Base-by-base conservation (phyloP, 805 yeast species). In the Hanseniaspora nectarophila region DNA sequence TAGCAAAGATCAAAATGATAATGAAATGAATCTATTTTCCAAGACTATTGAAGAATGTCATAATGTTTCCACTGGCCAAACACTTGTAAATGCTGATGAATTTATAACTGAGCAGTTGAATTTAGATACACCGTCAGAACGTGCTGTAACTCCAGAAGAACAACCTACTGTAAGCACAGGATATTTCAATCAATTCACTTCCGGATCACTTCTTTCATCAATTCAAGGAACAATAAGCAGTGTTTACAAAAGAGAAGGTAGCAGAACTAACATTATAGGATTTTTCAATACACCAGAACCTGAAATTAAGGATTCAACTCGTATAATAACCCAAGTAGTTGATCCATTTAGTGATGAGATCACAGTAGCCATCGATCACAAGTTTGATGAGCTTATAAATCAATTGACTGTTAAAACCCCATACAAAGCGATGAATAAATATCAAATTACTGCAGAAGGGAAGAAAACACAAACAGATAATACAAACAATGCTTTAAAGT, bases 221-320 rank as follows among this genome's bases (percentile, higher is more conserved):
- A 45, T 46, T 29, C 51, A 46, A 21, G 51, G 44, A 1, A 46
- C 51, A 4, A 24, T 46, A 12, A 46, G 37, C n/a, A 38, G 38
- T 10, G 44, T 38, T 0, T 46, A 46, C 23, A 12, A 26, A 24
- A 40, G 34, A 12, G 28, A 48, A 26, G 43, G 23, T 10, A 40
- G 23, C 18, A 26, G 21, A 15, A 37, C 23, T 37, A 37, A 13
- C 15, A 12, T 20, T 4, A 12, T 20, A 20, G n/a, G 23, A 15
- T 15, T 6, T 12, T 21, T 21, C 9, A 37, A 21, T 9, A 9
- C 8, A 7, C 12, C 12, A 5, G 40, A 37, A 13, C 9, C n/a
- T 37, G 16, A 21, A 13, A 5, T 21, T 5, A 37, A 13, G 10
- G 16, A 21, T 9, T 5, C 12, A 23, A 20, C 40, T 7, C 5